Percentiles rank a stretch among this genome's conserved stretches.
phyloP scores from a whole-genome alignment of 2,329 filamentous ascomycete species.

The Colletotrichum sp. region DNA sequence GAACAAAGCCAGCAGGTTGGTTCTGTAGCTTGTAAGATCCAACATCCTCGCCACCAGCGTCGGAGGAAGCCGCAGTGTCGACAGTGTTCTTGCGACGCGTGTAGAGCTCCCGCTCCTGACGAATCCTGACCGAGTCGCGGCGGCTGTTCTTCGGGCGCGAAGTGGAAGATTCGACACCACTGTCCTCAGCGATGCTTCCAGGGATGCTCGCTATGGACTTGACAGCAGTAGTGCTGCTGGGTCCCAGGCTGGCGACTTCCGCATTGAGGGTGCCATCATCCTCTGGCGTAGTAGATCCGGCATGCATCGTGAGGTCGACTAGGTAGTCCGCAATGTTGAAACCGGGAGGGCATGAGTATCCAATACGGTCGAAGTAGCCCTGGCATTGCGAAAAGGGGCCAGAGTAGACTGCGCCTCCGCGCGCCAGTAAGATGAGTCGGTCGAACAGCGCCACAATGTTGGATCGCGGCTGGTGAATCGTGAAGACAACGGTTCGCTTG shows the following conservation, averaged over 20 bases:
- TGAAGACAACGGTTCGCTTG: slow-evolving; percentile 96
- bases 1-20: slow-evolving; percentile 46
- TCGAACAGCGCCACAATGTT: slow-evolving; percentile 99
- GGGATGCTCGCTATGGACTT: slow-evolving; percentile 90
- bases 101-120: slow-evolving; percentile 89
- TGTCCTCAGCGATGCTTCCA: slow-evolving; percentile 72
- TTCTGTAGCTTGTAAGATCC: slow-evolving; percentile 57
- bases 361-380: slow-evolving; percentile 88
- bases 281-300: slow-evolving; percentile 65
- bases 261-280: slow-evolving; percentile 58
- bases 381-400: slow-evolving; percentile 90
- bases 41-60: slow-evolving; percentile 55
- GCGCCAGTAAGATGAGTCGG: slow-evolving; percentile 86
- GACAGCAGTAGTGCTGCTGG: slow-evolving; percentile 85
- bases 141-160: slow-evolving; percentile 72
- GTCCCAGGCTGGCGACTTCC: slow-evolving; percentile 72
- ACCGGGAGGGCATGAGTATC: slow-evolving; percentile 90
- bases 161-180: slow-evolving; percentile 62
- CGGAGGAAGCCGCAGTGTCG: slow-evolving; percentile 67
- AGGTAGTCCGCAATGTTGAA: slow-evolving; percentile 99
- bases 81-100: slow-evolving; percentile 76
- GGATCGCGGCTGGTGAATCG: slow-evolving; percentile 95
- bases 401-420: slow-evolving; percentile 90
- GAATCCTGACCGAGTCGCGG: slow-evolving; percentile 80
- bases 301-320: slow-evolving; percentile 97